These are phyloP conservation scores for Jackrogersella minutella DNA, from an alignment of 495 filamentous ascomycete species.

Conservation along the genomic window DNA sequence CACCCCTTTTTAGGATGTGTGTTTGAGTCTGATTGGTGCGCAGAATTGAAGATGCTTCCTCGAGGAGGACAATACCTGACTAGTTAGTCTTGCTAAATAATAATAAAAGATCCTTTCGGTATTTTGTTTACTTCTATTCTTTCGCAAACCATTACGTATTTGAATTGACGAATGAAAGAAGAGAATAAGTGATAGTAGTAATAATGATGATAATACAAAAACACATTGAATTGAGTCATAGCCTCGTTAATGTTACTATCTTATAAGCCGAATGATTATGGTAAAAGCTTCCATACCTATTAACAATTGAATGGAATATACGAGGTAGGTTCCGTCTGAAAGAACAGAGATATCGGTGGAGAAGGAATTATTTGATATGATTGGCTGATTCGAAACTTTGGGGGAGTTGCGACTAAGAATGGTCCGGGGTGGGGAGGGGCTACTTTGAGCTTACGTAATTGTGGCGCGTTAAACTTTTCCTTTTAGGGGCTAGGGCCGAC, in stretches of 20 bases:
- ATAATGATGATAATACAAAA: neutral
- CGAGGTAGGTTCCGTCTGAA: constrained; percentile 16
- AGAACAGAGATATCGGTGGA: constrained; percentile 27
- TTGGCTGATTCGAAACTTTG: constrained; percentile 34
- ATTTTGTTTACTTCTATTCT: neutral
- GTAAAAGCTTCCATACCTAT: neutral
- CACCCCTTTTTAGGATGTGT: constrained; percentile 40
- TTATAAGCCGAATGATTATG: neutral
- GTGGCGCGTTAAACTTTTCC: constrained; percentile 39
- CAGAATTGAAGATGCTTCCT: constrained; percentile 22
- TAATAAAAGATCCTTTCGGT: neutral
- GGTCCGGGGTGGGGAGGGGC: constrained; percentile 38
- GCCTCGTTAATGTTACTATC: neutral
- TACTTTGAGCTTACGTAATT: constrained; percentile 35
- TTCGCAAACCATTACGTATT: neutral
- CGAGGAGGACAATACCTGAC: constrained; percentile 20
- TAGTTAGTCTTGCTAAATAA: constrained; percentile 5
- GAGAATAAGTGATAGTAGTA: neutral
- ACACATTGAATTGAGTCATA: neutral
- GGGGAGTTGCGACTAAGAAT: constrained; percentile 16
- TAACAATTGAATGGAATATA: constrained; percentile 8
- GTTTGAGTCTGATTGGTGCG: constrained; percentile 40
- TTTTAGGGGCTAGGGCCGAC: constrained; percentile 39
- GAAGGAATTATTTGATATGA: constrained; percentile 24
- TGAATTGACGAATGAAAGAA: neutral